Evolutionary conservation across 805 yeast species (phyloP), one percentile per base, ranked within the genome.

Genomic region (Candida coquimbonensis): DNA sequence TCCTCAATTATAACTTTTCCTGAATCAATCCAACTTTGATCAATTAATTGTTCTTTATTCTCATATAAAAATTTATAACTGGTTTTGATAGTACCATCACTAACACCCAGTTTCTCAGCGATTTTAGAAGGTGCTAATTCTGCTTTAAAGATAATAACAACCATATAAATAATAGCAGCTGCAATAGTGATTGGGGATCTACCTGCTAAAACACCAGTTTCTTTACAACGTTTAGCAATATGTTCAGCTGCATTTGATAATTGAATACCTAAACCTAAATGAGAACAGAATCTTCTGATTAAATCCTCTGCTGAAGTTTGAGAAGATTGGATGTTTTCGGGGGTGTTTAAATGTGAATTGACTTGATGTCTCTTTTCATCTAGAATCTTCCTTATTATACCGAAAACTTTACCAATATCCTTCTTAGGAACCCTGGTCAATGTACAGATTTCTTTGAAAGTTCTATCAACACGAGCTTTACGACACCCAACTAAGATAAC

Each of bases 181-280:
- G 98, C 97, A 60, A 93, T 88, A 34, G 99, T 91, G 45, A 90
- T 90, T 27, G 99, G 99, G 4, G 96, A 87, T 54, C 96, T 78
- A 57, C 99, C 98, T 16, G 96, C 97, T 59, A 93, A 73, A 35
- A 91, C 95, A 46, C 97, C 96, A 50, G 84, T 83, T 51, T 87
- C 96, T 60, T 87, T 86, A 59, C 95, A 88, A 53, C 83, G 76
- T 61, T 88, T 80, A 3, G 97, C 96, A 54, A 93, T 88, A 57
- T 83, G 78, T 65, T 91, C 97, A 3, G 98, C 96, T 9, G 95
- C 91, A 51, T 88, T 87, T 19, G 96, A 83, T 39, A 90, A 83
- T 65, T 81, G 88, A 51, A 88, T 81, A 19, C 81, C 72, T 47
- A 93, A 73, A 48, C 97, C 98, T 70, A 93, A 72, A 61, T 89